These are phyloP conservation scores for Henningerozyma blattae DNA, from an alignment of 805 yeast species.

Conservation along the genomic window DNA sequence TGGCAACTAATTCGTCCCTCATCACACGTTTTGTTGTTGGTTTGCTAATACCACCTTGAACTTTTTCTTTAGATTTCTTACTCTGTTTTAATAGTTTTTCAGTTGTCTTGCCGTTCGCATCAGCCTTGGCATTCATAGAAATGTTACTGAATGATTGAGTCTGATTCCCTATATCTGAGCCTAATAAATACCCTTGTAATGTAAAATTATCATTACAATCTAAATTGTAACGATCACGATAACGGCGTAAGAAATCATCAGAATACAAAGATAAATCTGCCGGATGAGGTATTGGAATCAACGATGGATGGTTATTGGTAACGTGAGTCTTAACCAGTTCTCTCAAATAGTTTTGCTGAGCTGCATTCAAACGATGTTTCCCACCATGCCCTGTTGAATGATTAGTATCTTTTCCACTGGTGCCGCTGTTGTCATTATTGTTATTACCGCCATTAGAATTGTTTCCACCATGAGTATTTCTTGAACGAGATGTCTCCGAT, in stretches of 20 bases:
- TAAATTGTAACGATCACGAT: conserved; percentile 48
- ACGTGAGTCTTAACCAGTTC: conserved; percentile 57
- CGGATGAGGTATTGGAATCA: conserved; percentile 39
- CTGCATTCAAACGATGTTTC: conserved; percentile 38
- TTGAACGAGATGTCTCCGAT: conserved; percentile 14
- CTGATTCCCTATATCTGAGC: conserved; percentile 61
- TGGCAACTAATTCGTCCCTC: conserved; percentile 47
- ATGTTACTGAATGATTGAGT: conserved; percentile 31
- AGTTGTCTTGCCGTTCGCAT: too few species aligned
- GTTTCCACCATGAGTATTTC: conserved; percentile 2
- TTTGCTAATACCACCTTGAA: too few species aligned
- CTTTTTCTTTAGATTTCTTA: too few species aligned
- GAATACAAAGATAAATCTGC: conserved; percentile 60
- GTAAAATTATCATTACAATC: conserved; percentile 50
- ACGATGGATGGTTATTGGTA: conserved; percentile 62
- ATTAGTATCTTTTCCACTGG: background rate
- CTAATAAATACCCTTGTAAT: conserved; percentile 55
- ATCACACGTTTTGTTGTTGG: too few species aligned
- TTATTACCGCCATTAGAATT: conserved; percentile 6
- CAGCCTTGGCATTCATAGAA: conserved; percentile 10
- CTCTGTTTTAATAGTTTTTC: too few species aligned
- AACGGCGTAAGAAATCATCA: conserved; percentile 52
- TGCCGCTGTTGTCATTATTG: background rate
- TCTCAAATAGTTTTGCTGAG: conserved; percentile 54
- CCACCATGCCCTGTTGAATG: conserved; percentile 1